These are phyloP conservation scores for Epichloe coenophiala DNA, from an alignment of 2,329 filamentous ascomycete genomes.

Conservation along the genomic window DNA sequence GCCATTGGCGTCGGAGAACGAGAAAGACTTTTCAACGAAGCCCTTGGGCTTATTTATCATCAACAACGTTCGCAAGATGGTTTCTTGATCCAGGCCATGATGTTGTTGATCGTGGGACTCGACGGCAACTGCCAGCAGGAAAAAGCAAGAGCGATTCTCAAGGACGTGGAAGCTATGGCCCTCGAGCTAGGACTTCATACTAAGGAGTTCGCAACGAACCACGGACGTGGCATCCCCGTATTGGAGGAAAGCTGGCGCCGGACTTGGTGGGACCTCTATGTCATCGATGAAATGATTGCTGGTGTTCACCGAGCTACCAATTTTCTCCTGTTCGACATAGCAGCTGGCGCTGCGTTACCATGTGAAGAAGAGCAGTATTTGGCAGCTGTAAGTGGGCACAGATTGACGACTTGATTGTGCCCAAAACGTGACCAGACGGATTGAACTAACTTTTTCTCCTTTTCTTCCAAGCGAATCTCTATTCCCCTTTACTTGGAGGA, in stretches of 20 bases:
- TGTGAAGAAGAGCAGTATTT: slow-evolving; percentile 70
- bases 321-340: slow-evolving; percentile 53
- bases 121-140: slow-evolving; percentile 64
- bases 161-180: slow-evolving; percentile 55
- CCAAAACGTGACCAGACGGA: background rate
- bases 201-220: slow-evolving; percentile 47
- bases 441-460: slow-evolving; percentile 2
- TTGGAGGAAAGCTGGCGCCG: slow-evolving; percentile 74
- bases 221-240: slow-evolving; percentile 51
- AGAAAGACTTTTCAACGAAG: slow-evolving; percentile 44
- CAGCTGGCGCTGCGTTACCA: slow-evolving; percentile 57
- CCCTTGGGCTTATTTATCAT: slow-evolving; percentile 35
- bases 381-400: slow-evolving; percentile 33
- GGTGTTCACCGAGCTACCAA: slow-evolving; percentile 62
- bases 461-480: slow-evolving; percentile 38
- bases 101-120: slow-evolving; percentile 64
- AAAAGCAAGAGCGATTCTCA: slow-evolving; percentile 53
- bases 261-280: slow-evolving; percentile 80
- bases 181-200: slow-evolving; percentile 66
- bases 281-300: slow-evolving; percentile 74
- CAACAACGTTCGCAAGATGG: slow-evolving; percentile 36
- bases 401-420: background rate
- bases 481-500: slow-evolving; percentile 52
- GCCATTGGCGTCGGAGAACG: slow-evolving; percentile 29
- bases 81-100: slow-evolving; percentile 61